phyloP scores from a whole-genome alignment of 305 asterid species.

The Solanum chacoense region DNA sequence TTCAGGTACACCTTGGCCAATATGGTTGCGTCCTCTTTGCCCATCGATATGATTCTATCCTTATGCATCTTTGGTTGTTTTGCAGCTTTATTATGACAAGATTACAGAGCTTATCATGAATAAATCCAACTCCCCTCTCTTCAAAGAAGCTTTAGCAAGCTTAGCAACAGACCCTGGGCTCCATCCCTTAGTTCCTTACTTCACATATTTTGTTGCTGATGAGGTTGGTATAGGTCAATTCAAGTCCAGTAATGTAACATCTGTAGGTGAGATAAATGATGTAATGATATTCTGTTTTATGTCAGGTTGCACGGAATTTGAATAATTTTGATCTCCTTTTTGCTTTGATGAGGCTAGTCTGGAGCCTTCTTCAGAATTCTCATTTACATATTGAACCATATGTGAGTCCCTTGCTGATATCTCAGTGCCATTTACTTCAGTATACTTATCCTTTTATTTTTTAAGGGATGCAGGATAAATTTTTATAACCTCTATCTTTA shows the following conservation, averaged over 20 bases:
- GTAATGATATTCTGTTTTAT: constrained; percentile 12
- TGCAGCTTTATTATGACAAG: constrained; percentile 94
- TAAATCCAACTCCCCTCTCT: constrained; percentile 63
- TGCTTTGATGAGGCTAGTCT: constrained; percentile 93
- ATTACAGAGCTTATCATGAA: constrained; percentile 73
- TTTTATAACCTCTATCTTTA: not conserved
- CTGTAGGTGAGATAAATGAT: not conserved
- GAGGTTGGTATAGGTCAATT: constrained; percentile 42
- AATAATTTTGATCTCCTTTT: constrained; percentile 59
- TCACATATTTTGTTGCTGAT: constrained; percentile 82
- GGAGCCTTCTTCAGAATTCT: constrained; percentile 94
- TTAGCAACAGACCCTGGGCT: constrained; percentile 97
- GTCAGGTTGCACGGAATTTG: constrained; percentile 78
- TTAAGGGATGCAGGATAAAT: not conserved
- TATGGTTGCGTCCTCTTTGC: constrained; percentile 13
- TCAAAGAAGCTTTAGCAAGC: constrained; percentile 78
- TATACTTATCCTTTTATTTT: constrained; percentile 4
- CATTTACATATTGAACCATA: constrained; percentile 91
- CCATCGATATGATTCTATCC: not conserved
- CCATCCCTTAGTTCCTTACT: constrained; percentile 95
- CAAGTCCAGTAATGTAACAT: not conserved
- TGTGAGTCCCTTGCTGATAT: constrained; percentile 36
- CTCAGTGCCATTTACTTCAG: not conserved
- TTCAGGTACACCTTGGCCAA: constrained; percentile 53
- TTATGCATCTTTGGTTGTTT: constrained; percentile 15